These are phyloP conservation scores for Gloeopeniophorella convolvens DNA, from an alignment of 768 basidiomycete genomes.

Conservation along the genomic window DNA sequence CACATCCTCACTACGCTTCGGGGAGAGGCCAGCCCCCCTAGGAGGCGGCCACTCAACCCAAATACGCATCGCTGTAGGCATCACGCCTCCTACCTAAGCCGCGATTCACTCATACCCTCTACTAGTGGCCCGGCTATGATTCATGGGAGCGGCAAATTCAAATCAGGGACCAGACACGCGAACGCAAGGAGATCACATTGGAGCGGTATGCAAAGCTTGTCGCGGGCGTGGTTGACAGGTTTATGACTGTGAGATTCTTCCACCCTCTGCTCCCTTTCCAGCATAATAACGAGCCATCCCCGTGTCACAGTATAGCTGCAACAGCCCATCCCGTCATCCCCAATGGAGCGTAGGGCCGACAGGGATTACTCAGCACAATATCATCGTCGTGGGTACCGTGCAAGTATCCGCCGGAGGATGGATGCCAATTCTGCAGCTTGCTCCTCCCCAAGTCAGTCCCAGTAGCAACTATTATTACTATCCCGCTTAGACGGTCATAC, in stretches of 20 bases:
- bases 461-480: background rate
- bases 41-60: constrained; percentile 17
- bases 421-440: constrained; percentile 17
- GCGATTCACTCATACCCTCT: background rate
- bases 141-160: constrained; percentile 16
- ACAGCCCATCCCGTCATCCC: background rate
- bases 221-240: constrained; percentile 15
- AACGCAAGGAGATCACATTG: constrained; percentile 17
- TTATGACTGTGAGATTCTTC: constrained; percentile 9
- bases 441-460: background rate
- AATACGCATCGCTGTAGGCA: constrained; percentile 10
- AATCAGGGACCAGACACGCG: constrained; percentile 15
- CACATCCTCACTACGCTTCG: background rate
- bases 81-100: background rate
- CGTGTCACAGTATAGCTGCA: background rate
- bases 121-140: constrained; percentile 17
- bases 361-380: constrained; percentile 6
- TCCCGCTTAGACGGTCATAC: background rate
- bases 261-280: background rate
- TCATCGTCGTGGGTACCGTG: constrained; percentile 10
- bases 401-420: constrained; percentile 17
- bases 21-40: background rate
- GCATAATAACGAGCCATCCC: background rate
- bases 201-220: constrained; percentile 15
- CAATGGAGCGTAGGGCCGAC: background rate